phyloP scores from a whole-genome alignment of 192 early-diverging fungal species.

The Allomyces arbusculus region DNA sequence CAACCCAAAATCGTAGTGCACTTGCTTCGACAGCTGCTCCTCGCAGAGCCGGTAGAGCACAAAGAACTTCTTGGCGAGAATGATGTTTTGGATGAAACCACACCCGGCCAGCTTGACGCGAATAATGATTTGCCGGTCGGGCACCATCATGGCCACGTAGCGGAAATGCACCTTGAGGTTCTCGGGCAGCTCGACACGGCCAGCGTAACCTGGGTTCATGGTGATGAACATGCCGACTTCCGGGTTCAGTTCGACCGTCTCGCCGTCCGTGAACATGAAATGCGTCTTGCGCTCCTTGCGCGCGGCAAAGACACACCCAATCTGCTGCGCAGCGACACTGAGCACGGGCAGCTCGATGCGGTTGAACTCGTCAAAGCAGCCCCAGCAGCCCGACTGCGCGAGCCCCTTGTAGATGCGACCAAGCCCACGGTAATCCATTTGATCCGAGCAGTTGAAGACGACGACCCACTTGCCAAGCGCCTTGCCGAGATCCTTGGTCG shows the following conservation, averaged over 20 bases:
- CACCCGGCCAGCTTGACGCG: slow-evolving; percentile 99
- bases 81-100: slow-evolving; percentile 90
- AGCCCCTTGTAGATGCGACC: slow-evolving; percentile 98
- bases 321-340: slow-evolving; percentile 96
- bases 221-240: slow-evolving; percentile 96
- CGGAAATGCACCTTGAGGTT: slow-evolving; percentile 98
- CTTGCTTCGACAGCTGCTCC: slow-evolving; percentile 86
- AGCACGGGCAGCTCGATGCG: slow-evolving; percentile 91
- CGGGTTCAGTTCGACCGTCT: slow-evolving; percentile 61
- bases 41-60: slow-evolving; percentile 87
- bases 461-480: slow-evolving; percentile 91
- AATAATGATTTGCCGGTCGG: slow-evolving; percentile 91
- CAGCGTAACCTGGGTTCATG: slow-evolving; percentile 99
- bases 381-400: slow-evolving; percentile 97
- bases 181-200: slow-evolving; percentile 92
- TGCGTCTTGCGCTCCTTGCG: slow-evolving; percentile 10
- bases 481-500: slow-evolving; percentile 86
- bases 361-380: slow-evolving; percentile 99
- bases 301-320: slow-evolving; percentile 88
- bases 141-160: slow-evolving; percentile 96
- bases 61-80: slow-evolving; percentile 82
- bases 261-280: slow-evolving; percentile 68
- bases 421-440: slow-evolving; percentile 99
- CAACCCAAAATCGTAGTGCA: slow-evolving; percentile 98
- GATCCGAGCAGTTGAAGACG: slow-evolving; percentile 99